Evolutionary conservation across 2,329 filamentous ascomycete genomes (phyloP), one percentile per base, ranked within the genome.

Genomic region (Cordyceps cateniannulata): DNA sequence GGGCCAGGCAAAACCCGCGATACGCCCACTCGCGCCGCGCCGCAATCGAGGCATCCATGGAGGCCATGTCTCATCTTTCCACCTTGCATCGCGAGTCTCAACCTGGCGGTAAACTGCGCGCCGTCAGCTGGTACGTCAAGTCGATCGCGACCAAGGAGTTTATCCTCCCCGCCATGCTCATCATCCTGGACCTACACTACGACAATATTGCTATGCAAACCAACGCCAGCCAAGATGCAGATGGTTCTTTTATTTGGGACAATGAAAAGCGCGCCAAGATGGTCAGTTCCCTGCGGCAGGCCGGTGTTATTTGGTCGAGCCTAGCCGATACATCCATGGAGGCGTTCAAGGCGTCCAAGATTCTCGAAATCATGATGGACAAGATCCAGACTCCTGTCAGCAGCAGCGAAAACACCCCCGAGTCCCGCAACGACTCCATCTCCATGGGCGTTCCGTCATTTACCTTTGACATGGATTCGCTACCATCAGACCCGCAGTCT

Each of bases 71-170:
- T 25, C 90, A 93, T 66, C 86, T 98, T 69, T 81, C 84, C 38
- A 89, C 87, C 18, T 79, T 97, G 16, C 82, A 93, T 69, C 78
- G 82, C 29, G 92, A 96, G 71, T 88, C 87, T 3, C 85, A 89
- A 66, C 82, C 85, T 1, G 84, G 83, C 49, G 90, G 91, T 24
- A 83, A 89, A 27, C 74, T 97, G 59, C 82, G 86, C 32, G 85
- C 85, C 27, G 85, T 92, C 69, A 86, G 87, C 67, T 93, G 89
- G 84, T 91, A 89, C 68, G 86, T 96, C 61, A 87, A 85, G 38
- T 89, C 89, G 0, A 84, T 92, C 24, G 91, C 88, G 1, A 90
- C 89, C 10, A 89, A 90, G 69, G 93, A 97, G 69, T 96, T 96
- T 71, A 79, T 96, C 7, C 81, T 96, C 14, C 90, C 91, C 2